These are phyloP conservation scores for Excoecaria agallocha DNA, from an alignment of 345 rosid genomes.

Conservation along the genomic window DNA sequence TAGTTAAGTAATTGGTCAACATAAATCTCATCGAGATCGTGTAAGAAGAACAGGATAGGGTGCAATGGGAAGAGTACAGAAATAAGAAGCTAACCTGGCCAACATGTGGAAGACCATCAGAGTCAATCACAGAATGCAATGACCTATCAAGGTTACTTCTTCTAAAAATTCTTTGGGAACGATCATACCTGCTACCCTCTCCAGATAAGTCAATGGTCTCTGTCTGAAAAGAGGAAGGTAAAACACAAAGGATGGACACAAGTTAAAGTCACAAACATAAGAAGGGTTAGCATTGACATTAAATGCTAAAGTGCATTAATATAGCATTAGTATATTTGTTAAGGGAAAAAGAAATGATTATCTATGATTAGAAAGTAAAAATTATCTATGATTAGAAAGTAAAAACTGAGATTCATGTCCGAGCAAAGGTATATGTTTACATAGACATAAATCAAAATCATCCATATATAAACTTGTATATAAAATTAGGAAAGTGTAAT, in stretches of 20 bases:
- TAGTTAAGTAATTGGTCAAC: slow-evolving; percentile 8
- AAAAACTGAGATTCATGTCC: not conserved
- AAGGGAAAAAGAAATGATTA: not conserved
- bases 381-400: not conserved
- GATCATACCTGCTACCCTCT: slow-evolving; percentile 43
- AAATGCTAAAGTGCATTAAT: not conserved
- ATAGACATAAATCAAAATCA: not conserved
- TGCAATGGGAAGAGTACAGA: not conserved
- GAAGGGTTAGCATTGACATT: not conserved
- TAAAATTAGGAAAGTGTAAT: not conserved
- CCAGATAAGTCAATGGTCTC: slow-evolving; percentile 81
- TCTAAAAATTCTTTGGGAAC: slow-evolving; percentile 46
- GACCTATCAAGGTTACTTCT: slow-evolving; percentile 55
- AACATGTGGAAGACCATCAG: slow-evolving; percentile 91
- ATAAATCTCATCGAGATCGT: not conserved
- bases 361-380: not conserved
- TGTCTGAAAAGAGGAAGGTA: slow-evolving; percentile 46
- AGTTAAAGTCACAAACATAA: not conserved
- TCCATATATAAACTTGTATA: not conserved
- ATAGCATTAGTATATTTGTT: not conserved
- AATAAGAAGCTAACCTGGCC: slow-evolving; percentile 63
- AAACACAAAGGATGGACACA: not conserved
- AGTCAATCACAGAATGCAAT: slow-evolving; percentile 54
- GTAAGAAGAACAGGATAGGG: not conserved
- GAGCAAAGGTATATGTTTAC: not conserved